Percentiles rank a stretch among this genome's conserved stretches.
phyloP scores from a whole-genome alignment of 1,139 yeast species.

The Suhomyces maxii region DNA sequence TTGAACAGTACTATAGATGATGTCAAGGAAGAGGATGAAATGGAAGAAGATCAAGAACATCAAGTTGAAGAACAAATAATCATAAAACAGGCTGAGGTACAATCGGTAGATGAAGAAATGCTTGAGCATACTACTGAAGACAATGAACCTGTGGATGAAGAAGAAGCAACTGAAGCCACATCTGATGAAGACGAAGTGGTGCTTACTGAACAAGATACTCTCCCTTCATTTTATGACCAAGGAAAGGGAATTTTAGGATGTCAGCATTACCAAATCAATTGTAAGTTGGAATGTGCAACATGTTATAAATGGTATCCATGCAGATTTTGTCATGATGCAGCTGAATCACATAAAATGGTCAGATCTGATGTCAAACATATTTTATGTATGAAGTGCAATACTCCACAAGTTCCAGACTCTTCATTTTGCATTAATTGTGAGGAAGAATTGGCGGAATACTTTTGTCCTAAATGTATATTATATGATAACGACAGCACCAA shows the following conservation, averaged over 20 bases:
- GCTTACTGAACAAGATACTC: slow-evolving; percentile 49
- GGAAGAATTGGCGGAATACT: slow-evolving; percentile 68
- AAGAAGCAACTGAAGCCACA: slow-evolving; percentile 7
- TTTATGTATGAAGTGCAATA: slow-evolving; percentile 76
- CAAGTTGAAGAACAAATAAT: neutral
- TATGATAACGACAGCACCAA: slow-evolving; percentile 82
- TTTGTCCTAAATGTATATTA: slow-evolving; percentile 73
- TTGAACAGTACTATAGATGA: slow-evolving; percentile 8
- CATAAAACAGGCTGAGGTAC: neutral
- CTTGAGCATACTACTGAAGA: neutral
- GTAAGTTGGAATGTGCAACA: slow-evolving; percentile 77
- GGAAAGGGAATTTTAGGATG: slow-evolving; percentile 61
- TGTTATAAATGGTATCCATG: slow-evolving; percentile 80
- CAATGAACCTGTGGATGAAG: slow-evolving; percentile 9
- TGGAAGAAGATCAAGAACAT: slow-evolving; percentile 6
- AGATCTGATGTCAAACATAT: slow-evolving; percentile 66
- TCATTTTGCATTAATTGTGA: slow-evolving; percentile 70
- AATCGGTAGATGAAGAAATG: neutral
- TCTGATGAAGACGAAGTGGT: slow-evolving; percentile 36
- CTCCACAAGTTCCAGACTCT: slow-evolving; percentile 68
- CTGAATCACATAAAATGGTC: slow-evolving; percentile 58
- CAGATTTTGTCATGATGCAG: slow-evolving; percentile 81
- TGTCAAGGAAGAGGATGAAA: slow-evolving; percentile 3
- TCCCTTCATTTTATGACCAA: slow-evolving; percentile 50
- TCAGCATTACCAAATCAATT: slow-evolving; percentile 76